phyloP scores from a whole-genome alignment of 2,329 filamentous ascomycete genomes.

The Myotisia sp. region DNA sequence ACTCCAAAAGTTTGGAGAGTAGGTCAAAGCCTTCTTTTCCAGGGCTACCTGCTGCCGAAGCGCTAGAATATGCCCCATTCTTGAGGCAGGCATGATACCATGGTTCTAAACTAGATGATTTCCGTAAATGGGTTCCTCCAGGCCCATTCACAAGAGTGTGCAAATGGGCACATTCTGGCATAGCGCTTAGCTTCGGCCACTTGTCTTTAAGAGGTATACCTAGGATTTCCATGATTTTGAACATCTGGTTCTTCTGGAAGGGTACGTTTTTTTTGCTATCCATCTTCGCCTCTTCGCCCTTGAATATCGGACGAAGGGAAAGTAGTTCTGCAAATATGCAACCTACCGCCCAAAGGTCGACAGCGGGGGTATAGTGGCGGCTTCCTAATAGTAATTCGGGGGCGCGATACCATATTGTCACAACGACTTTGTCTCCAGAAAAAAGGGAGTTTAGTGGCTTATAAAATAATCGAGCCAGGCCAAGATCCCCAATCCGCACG shows the following conservation, averaged over 20 bases:
- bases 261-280: constrained; percentile 95
- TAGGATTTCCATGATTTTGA: constrained; percentile 94
- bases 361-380: constrained; percentile 90
- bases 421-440: constrained; percentile 91
- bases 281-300: constrained; percentile 98
- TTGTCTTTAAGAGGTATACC: constrained; percentile 75
- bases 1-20: constrained; percentile 70
- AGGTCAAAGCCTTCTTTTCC: constrained; percentile 69
- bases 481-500: constrained; percentile 89
- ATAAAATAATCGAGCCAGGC: constrained; percentile 80
- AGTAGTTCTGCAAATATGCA: constrained; percentile 95
- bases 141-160: constrained; percentile 34
- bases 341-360: constrained; percentile 94
- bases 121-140: constrained; percentile 36
- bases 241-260: constrained; percentile 97
- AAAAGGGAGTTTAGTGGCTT: constrained; percentile 87
- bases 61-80: constrained; percentile 36
- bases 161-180: constrained; percentile 75
- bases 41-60: constrained; percentile 41
- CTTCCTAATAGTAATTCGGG: constrained; percentile 84
- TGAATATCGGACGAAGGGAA: constrained; percentile 85
- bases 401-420: constrained; percentile 97
- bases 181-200: constrained; percentile 71
- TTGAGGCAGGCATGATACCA: constrained; percentile 64
- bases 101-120: constrained; percentile 52